These are phyloP conservation scores for Sporothrix inflata DNA, from an alignment of 2,329 filamentous ascomycete species.

Conservation along the genomic window DNA sequence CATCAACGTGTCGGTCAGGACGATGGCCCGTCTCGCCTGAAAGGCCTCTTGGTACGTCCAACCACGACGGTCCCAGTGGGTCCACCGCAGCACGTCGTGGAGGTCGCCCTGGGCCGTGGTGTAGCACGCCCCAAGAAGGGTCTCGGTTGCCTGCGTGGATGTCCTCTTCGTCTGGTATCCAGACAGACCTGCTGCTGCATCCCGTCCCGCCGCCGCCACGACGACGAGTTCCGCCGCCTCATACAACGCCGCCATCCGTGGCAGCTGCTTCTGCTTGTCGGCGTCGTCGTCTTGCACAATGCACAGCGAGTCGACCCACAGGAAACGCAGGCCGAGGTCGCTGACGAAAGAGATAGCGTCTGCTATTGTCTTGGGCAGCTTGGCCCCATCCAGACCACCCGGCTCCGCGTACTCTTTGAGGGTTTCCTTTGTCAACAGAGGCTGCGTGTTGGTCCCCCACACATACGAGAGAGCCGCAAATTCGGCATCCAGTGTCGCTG, in stretches of 20 bases:
- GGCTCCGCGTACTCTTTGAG: neutral
- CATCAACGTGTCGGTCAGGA: neutral
- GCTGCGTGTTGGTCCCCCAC: constrained; percentile 2
- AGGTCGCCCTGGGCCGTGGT: neutral
- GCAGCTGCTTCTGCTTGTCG: constrained; percentile 11
- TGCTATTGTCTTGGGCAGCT: neutral
- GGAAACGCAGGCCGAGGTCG: neutral
- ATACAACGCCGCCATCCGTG: neutral
- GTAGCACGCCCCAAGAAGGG: neutral
- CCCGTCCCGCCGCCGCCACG: neutral
- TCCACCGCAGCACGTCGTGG: neutral
- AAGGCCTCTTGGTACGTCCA: neutral
- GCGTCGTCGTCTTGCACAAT: constrained; percentile 6
- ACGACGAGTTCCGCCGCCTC: neutral
- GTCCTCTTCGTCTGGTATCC: neutral
- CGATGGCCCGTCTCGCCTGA: neutral
- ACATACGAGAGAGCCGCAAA: constrained; percentile 15
- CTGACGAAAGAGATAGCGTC: neutral
- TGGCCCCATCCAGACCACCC: neutral
- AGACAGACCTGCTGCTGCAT: neutral
- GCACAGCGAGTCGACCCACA: constrained; percentile 17
- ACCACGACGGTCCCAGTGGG: neutral
- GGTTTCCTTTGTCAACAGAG: neutral
- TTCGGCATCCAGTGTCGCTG: neutral
- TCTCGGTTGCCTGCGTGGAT: neutral